A percentile compares a stretch with the other conserved stretches of the same genome.
These are phyloP conservation scores for Chlorella sp. DNA, from an alignment of 139 green algal species.

Conservation along the genomic window DNA sequence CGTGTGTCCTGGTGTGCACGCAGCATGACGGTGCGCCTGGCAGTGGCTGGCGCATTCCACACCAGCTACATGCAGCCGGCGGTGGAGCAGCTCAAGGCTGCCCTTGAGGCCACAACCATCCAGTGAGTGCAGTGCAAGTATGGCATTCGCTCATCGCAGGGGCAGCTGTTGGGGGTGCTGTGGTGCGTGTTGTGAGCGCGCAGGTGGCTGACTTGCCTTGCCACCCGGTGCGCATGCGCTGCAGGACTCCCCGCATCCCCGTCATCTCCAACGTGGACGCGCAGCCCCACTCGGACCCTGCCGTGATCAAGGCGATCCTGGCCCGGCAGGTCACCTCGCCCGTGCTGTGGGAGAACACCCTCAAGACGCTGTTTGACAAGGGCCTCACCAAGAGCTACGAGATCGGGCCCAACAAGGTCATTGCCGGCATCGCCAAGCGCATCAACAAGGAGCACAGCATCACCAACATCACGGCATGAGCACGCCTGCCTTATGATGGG, in stretches of 20 bases:
- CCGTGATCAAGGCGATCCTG: constrained; percentile 86
- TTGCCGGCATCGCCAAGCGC: constrained; percentile 95
- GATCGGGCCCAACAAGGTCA: constrained; percentile 73
- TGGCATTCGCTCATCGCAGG: no score
- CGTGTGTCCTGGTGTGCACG: background rate
- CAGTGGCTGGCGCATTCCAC: constrained; percentile 98
- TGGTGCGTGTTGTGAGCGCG: background rate
- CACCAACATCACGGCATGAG: constrained; percentile 47
- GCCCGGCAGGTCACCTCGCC: constrained; percentile 88
- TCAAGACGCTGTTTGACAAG: constrained; percentile 79
- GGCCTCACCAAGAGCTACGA: constrained; percentile 86
- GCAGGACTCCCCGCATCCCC: constrained; percentile 83
- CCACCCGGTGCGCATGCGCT: no score
- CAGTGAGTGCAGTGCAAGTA: background rate
- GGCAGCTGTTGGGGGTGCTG: no score
- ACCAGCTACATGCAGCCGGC: constrained; percentile 92
- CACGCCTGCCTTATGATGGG: no score
- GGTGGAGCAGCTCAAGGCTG: constrained; percentile 75
- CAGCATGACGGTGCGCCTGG: constrained; percentile 85
- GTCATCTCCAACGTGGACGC: constrained; percentile 98
- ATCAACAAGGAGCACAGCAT: constrained; percentile 81
- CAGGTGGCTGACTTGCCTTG: no score
- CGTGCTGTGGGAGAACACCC: constrained; percentile 92
- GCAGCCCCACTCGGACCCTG: constrained; percentile 89
- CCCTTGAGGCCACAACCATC: constrained; percentile 43